These are phyloP conservation scores for Tricharina praecox DNA, from an alignment of 495 filamentous ascomycete species.

Conservation along the genomic window DNA sequence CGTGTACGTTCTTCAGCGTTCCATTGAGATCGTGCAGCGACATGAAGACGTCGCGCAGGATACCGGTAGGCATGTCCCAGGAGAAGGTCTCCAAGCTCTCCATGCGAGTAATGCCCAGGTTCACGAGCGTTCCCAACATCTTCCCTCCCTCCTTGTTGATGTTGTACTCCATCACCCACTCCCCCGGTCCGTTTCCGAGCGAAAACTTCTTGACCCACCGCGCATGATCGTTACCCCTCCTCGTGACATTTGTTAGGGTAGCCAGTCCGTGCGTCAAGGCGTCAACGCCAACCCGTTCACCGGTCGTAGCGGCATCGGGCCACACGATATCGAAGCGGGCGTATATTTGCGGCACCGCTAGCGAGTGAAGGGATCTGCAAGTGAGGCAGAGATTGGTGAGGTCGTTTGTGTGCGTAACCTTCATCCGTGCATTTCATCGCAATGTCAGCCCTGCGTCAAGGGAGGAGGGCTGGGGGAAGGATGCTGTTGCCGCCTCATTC, in stretches of 20 bases:
- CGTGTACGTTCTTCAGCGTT: constrained; percentile 63
- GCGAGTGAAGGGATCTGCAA: constrained; percentile 63
- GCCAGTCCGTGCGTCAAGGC: constrained; percentile 81
- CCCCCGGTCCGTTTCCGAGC: constrained; percentile 66
- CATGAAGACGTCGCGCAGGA: constrained; percentile 73
- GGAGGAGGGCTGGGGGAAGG: too few species aligned
- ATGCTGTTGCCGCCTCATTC: too few species aligned
- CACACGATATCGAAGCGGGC: constrained; percentile 83
- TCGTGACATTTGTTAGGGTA: constrained; percentile 41
- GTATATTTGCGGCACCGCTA: constrained; percentile 78
- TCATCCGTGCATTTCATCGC: background rate
- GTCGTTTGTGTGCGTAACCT: constrained; percentile 82
- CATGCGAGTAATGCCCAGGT: constrained; percentile 71
- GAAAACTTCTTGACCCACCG: constrained; percentile 79
- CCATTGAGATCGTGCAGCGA: constrained; percentile 40
- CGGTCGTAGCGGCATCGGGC: constrained; percentile 54
- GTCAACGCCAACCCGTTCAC: constrained; percentile 63
- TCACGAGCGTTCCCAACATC: constrained; percentile 85
- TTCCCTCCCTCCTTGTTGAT: constrained; percentile 82
- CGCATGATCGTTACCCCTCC: constrained; percentile 59
- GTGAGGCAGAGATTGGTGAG: constrained; percentile 67
- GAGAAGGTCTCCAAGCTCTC: constrained; percentile 74
- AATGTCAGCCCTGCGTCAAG: background rate
- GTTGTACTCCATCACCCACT: constrained; percentile 75
- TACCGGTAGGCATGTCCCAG: constrained; percentile 94